A percentile compares a stretch with the other conserved stretches of the same genome.
Evolutionary conservation across 768 basidiomycete genomes (phyloP).

Genomic region (Pisolithus sp.): DNA sequence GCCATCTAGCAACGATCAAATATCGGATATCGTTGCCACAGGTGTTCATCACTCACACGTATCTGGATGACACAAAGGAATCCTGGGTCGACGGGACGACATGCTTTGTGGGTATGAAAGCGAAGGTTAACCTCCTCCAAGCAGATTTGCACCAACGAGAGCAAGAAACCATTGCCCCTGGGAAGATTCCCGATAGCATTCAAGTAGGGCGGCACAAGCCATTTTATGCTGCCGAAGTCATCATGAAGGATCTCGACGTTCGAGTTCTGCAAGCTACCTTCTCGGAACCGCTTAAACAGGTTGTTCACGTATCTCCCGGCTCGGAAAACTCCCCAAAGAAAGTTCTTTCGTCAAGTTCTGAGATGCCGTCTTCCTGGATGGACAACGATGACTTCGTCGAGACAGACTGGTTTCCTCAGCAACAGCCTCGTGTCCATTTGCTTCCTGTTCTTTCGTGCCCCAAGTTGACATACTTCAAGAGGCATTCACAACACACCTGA

Average conservation of each 20-base stretch:
- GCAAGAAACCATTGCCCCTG: conserved; percentile 63
- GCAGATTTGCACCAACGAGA: conserved; percentile 91
- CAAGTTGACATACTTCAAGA: conserved; percentile 75
- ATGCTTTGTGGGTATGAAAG: conserved; percentile 81
- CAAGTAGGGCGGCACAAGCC: conserved; percentile 69
- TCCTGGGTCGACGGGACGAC: conserved; percentile 78
- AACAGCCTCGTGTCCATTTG: conserved; percentile 56
- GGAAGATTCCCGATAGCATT: conserved; percentile 48
- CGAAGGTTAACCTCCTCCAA: conserved; percentile 69
- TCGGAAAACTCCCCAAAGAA: conserved; percentile 37
- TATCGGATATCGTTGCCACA: conserved; percentile 76
- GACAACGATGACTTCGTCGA: conserved; percentile 82
- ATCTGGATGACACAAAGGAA: conserved; percentile 72
- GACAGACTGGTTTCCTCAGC: conserved; percentile 54
- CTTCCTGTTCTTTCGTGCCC: conserved; percentile 74
- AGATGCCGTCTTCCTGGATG: conserved; percentile 57
- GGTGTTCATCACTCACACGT: conserved; percentile 80
- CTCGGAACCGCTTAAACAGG: conserved; percentile 59
- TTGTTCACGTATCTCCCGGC: conserved; percentile 43
- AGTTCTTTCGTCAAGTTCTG: conserved; percentile 22
- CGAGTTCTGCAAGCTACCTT: conserved; percentile 78
- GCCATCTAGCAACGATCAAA: conserved; percentile 86
- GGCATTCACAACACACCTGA: conserved; percentile 39
- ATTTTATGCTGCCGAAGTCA: conserved; percentile 83
- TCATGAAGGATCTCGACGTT: conserved; percentile 69